A percentile compares a stretch with the other conserved stretches of the same genome.
Evolutionary conservation across 2,329 filamentous ascomycete species (phyloP).

Genomic region (Xylogone sp.): DNA sequence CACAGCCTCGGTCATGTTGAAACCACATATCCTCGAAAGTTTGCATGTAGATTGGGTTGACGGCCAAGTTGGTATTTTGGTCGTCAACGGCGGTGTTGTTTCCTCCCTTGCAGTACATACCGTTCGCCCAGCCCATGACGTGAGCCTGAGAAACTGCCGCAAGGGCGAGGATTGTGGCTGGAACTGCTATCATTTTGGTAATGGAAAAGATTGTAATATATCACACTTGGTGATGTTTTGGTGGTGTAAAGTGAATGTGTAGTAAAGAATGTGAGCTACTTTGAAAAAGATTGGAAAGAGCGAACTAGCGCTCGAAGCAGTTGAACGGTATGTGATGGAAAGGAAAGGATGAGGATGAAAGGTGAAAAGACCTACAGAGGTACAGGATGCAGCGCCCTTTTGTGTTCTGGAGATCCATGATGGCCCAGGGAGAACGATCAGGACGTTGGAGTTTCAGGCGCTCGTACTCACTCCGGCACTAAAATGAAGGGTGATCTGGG

Average conservation of each 20-base stretch:
- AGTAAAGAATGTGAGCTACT: background rate
- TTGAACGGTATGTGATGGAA: background rate
- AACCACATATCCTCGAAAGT: constrained; percentile 45
- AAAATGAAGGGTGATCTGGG: background rate
- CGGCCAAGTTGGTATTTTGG: constrained; percentile 40
- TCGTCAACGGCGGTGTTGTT: constrained; percentile 27
- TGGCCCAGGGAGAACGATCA: background rate
- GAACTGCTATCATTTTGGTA: background rate
- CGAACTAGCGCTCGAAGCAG: background rate
- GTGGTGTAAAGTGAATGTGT: background rate
- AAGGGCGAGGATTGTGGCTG: background rate
- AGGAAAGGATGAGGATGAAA: background rate
- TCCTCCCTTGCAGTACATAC: constrained; percentile 17
- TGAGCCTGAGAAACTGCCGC: constrained; percentile 1
- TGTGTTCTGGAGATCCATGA: background rate
- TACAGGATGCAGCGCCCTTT: background rate
- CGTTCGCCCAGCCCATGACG: constrained; percentile 2
- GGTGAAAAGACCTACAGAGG: background rate
- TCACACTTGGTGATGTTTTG: background rate
- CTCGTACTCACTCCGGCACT: background rate
- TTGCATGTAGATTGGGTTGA: constrained; percentile 44
- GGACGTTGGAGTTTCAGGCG: background rate
- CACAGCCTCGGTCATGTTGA: constrained; percentile 44
- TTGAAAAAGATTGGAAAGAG: background rate
- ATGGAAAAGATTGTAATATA: background rate